phyloP scores from a whole-genome alignment of 495 filamentous ascomycete genomes.

The Hypoxylon fuscum region DNA sequence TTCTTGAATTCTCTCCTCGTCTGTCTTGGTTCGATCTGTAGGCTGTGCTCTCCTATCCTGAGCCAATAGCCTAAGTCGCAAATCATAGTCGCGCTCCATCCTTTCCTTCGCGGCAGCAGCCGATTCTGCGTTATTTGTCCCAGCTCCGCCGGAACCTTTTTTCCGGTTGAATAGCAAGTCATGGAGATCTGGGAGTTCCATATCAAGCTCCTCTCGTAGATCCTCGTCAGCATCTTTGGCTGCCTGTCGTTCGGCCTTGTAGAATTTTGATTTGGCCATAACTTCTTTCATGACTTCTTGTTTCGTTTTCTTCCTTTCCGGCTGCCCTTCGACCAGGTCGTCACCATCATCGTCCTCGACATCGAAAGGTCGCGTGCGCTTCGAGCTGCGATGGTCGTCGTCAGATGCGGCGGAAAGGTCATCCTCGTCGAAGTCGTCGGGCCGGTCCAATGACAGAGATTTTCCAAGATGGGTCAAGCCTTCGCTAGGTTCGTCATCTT shows the following conservation, averaged over 20 bases:
- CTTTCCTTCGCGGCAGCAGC: conserved; percentile 68
- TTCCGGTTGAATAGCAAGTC: conserved; percentile 64
- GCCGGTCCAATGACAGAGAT: conserved; percentile 69
- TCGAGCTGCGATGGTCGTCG: conserved; percentile 62
- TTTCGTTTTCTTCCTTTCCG: conserved; percentile 88
- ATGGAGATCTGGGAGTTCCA: conserved; percentile 82
- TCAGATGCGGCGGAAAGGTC: conserved; percentile 66
- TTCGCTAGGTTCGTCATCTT: conserved; percentile 77
- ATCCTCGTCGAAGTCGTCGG: conserved; percentile 78
- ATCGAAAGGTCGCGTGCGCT: conserved; percentile 64
- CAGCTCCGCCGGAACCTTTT: conserved; percentile 19
- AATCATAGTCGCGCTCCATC: conserved; percentile 79
- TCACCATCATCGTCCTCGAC: conserved; percentile 54
- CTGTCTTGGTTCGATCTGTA: conserved; percentile 87
- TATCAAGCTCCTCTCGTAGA: conserved; percentile 75
- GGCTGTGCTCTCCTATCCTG: conserved; percentile 84
- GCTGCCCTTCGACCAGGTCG: conserved; percentile 62
- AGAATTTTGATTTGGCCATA: conserved; percentile 93
- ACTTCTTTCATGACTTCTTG: conserved; percentile 97
- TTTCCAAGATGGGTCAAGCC: conserved; percentile 86
- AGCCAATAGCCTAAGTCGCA: conserved; percentile 79
- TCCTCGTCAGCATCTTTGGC: conserved; percentile 95
- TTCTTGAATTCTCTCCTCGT: conserved; percentile 82
- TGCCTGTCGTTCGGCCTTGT: conserved; percentile 93
- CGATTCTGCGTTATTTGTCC: conserved; percentile 64